Percentiles rank a stretch among this genome's conserved stretches.
These are phyloP conservation scores for Turritis glabra DNA, from an alignment of 345 rosid genomes.

Conservation along the genomic window DNA sequence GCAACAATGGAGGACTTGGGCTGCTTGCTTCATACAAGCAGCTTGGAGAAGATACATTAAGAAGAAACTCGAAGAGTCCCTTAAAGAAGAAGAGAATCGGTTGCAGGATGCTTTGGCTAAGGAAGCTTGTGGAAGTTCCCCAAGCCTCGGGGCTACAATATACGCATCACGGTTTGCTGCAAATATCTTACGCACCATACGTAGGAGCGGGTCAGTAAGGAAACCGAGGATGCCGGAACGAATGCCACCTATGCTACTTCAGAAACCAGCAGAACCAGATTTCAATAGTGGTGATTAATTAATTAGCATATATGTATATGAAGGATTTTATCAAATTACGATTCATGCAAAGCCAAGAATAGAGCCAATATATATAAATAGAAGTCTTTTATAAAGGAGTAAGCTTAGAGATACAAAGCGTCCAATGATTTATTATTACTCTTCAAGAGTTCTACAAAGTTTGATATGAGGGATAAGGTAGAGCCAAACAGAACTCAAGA, in stretches of 20 bases:
- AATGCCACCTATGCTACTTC: conserved; percentile 68
- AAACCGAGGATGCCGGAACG: conserved; percentile 66
- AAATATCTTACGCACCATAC: conserved; percentile 59
- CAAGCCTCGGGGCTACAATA: conserved; percentile 87
- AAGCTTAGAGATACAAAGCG: conserved; percentile 25
- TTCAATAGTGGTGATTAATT: conserved; percentile 61
- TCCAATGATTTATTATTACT: conserved; percentile 28
- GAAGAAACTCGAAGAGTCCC: conserved; percentile 77
- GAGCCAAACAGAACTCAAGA: conserved; percentile 23
- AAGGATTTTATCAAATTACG: conserved; percentile 1
- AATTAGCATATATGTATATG: conserved; percentile 17
- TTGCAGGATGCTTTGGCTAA: conserved; percentile 74
- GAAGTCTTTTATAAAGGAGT: conserved; percentile 19
- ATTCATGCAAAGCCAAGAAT: conserved; percentile 8
- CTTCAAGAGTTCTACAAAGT: conserved; percentile 13
- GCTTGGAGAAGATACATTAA: conserved; percentile 76
- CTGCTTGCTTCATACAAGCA: conserved; percentile 88
- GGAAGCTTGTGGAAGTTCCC: conserved; percentile 61
- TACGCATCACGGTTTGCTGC: conserved; percentile 91
- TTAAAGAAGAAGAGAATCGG: conserved; percentile 65
- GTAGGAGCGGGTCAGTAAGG: conserved; percentile 49
- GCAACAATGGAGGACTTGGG: conserved; percentile 93
- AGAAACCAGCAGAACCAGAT: conserved; percentile 94
- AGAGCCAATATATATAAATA: conserved; percentile 15
- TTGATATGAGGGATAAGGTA: not conserved